A percentile compares a stretch with the other conserved stretches of the same genome.
These are phyloP conservation scores for Suhomyces ambrosiae DNA, from an alignment of 1,139 yeast genomes.

Conservation along the genomic window DNA sequence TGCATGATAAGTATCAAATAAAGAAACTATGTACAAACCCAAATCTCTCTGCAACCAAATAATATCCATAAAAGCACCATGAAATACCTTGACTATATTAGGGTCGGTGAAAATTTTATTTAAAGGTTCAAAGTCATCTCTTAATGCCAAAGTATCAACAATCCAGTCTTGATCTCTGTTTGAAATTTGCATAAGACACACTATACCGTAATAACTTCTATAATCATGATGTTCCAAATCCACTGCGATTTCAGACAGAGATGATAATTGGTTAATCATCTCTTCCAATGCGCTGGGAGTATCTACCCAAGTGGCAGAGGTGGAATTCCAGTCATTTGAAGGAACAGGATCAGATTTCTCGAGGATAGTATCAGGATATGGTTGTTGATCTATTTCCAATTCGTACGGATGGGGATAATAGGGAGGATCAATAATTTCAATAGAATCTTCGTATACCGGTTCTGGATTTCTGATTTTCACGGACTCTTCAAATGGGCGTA, in stretches of 20 bases:
- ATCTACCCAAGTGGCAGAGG: constrained; percentile 74
- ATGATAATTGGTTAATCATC: constrained; percentile 57
- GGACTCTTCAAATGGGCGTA: constrained; percentile 57
- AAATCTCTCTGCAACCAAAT: constrained; percentile 96
- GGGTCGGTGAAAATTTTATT: constrained; percentile 85
- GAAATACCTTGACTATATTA: constrained; percentile 78
- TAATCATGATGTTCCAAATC: constrained; percentile 97
- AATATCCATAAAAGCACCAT: constrained; percentile 96
- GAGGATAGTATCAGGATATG: constrained; percentile 65
- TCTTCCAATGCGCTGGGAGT: constrained; percentile 49
- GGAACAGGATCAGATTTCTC: constrained; percentile 52
- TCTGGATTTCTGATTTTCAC: constrained; percentile 36
- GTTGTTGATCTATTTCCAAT: constrained; percentile 68
- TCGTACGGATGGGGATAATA: constrained; percentile 84
- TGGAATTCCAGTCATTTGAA: constrained; percentile 64
- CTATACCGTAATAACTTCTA: constrained; percentile 86
- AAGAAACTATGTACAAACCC: constrained; percentile 84
- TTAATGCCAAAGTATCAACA: constrained; percentile 73
- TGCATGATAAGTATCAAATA: constrained; percentile 94
- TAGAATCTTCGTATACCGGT: constrained; percentile 32
- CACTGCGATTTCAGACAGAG: constrained; percentile 74
- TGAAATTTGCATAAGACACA: constrained; percentile 92
- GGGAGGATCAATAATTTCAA: constrained; percentile 49
- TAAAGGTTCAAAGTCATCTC: constrained; percentile 69
- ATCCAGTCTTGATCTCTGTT: constrained; percentile 79